Evolutionary conservation across 1,139 yeast species (phyloP).

Genomic region (Pneumocystis carinii): DNA sequence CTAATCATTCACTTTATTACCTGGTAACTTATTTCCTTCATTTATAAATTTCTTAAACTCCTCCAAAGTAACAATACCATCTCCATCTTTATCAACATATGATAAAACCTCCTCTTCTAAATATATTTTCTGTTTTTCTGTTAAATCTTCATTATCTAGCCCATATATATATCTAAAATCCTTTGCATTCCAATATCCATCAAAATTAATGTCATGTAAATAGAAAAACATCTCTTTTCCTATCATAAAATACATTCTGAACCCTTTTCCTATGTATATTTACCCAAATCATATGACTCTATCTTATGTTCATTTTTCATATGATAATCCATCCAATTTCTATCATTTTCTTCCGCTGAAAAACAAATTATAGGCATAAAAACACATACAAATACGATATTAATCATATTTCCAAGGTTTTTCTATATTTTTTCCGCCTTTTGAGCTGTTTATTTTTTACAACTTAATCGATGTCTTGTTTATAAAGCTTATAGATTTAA

Average conservation of each 20-base stretch:
- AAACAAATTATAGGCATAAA: background rate
- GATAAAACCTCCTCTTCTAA: slow-evolving; percentile 45
- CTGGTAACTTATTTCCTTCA: slow-evolving; percentile 67
- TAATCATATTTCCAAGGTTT: background rate
- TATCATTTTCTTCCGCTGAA: slow-evolving; percentile 1
- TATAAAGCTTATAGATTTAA: background rate
- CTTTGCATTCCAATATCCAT: slow-evolving; percentile 27
- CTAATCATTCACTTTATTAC: slow-evolving; percentile 21
- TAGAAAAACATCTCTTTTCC: slow-evolving; percentile 44
- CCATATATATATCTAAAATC: slow-evolving; percentile 80
- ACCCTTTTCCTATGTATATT: background rate
- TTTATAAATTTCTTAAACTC: slow-evolving; percentile 58
- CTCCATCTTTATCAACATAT: slow-evolving; percentile 48
- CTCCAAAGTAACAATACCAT: slow-evolving; percentile 46
- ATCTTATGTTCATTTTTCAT: slow-evolving; percentile 78
- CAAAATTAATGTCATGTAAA: slow-evolving; percentile 54
- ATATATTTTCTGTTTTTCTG: slow-evolving; percentile 13
- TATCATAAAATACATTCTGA: background rate
- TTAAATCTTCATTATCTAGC: slow-evolving; percentile 33
- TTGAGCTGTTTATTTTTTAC: background rate
- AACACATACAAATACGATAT: background rate
- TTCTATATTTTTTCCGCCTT: background rate
- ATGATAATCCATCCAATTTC: slow-evolving; percentile 12
- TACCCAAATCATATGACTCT: slow-evolving; percentile 53
- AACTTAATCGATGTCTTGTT: background rate